Conservation (phyloP, 768 basidiomycete genomes). For the Leccinum imitatum region DNA sequence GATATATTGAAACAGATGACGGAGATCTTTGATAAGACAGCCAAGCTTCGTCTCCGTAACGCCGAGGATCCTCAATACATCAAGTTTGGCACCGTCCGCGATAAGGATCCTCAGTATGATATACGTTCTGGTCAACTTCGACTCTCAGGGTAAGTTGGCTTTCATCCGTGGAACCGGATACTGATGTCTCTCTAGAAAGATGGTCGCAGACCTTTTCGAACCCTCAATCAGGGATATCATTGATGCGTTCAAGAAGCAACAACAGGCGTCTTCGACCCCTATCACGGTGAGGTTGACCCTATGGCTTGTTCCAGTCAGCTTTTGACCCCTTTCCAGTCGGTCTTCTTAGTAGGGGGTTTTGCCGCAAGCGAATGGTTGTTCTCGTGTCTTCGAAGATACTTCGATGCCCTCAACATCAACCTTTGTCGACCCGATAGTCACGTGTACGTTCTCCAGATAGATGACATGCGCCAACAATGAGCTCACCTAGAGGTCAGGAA, state of each 20-base stretch:
- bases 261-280: slow-evolving; percentile 27
- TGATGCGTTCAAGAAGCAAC: slow-evolving; percentile 36
- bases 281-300: slow-evolving; percentile 31
- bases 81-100: slow-evolving; percentile 41
- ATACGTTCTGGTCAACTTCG: slow-evolving; percentile 42
- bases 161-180: background rate
- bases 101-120: slow-evolving; percentile 38
- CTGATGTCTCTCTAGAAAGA: slow-evolving; percentile 26
- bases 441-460: slow-evolving; percentile 39
- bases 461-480: background rate
- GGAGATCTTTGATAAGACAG: slow-evolving; percentile 38
- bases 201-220: slow-evolving; percentile 44
- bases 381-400: slow-evolving; percentile 37
- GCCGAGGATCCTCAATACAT: slow-evolving; percentile 38
- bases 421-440: slow-evolving; percentile 53
- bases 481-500: slow-evolving; percentile 32
- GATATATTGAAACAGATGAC: slow-evolving; percentile 39
- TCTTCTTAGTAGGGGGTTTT: slow-evolving; percentile 56
- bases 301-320: background rate
- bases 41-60: slow-evolving; percentile 46
- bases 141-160: slow-evolving; percentile 34
- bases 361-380: slow-evolving; percentile 52
- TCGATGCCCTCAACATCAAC: slow-evolving; percentile 39
- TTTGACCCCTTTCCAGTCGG: slow-evolving; percentile 22
- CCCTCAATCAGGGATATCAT: slow-evolving; percentile 41